Percentiles rank a stretch among this genome's conserved stretches.
Conservation (phyloP, 805 yeast genomes). For the Metschnikowia similis region DNA sequence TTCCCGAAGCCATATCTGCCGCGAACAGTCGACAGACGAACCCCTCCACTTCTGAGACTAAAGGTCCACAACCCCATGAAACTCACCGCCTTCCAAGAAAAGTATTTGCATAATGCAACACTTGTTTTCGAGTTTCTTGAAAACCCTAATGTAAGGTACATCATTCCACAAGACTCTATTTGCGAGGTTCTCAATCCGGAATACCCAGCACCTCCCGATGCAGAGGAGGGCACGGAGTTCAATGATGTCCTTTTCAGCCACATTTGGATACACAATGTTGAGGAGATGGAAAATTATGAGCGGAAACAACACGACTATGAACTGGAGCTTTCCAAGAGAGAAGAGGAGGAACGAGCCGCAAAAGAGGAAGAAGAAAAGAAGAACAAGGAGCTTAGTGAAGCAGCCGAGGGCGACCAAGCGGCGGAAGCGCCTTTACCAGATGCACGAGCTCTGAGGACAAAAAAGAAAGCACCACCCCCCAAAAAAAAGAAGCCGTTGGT, state of each 20-base stretch:
- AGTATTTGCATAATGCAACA: conserved; percentile 63
- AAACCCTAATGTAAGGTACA: conserved; percentile 67
- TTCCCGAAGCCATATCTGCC: conserved; percentile 15
- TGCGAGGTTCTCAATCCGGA: conserved; percentile 46
- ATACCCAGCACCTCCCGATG: conserved; percentile 23
- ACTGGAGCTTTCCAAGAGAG: conserved; percentile 24
- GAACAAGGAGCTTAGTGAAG: conserved; percentile 3
- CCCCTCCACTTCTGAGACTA: conserved; percentile 13
- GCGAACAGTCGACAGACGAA: conserved; percentile 14
- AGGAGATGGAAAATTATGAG: conserved; percentile 46
- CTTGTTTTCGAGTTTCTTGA: conserved; percentile 83
- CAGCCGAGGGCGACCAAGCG: conserved; percentile 12
- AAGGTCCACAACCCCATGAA: conserved; percentile 45
- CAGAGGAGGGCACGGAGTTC: conserved; percentile 19
- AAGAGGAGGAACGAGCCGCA: conserved; percentile 20
- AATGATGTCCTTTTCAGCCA: conserved; percentile 45
- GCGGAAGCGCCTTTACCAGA: conserved; percentile 6
- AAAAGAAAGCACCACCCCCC: conserved; percentile 13
- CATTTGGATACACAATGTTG: conserved; percentile 47
- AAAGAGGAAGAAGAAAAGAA: conserved; percentile 21
- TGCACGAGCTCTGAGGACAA: conserved; percentile 10
- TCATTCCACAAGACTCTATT: conserved; percentile 72
- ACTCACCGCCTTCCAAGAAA: conserved; percentile 73
- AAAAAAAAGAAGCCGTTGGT: conserved; percentile 15
- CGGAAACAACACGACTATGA: conserved; percentile 27